Percentiles rank a stretch among this genome's conserved stretches.
phyloP scores from a whole-genome alignment of 1,284 basidiomycete species.

The Pyrrhoderma lamaoense region DNA sequence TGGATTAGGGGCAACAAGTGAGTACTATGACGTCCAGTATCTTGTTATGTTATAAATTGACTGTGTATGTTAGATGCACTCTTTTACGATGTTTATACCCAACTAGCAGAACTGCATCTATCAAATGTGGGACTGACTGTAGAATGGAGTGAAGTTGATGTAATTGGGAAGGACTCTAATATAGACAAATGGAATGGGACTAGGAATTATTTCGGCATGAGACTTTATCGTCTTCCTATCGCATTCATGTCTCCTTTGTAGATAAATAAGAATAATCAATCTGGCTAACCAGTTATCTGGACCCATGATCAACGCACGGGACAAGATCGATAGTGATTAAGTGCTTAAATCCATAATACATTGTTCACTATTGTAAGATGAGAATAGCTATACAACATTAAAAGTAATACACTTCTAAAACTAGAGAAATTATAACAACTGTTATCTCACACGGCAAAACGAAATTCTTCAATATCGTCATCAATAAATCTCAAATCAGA shows the following conservation, averaged over 20 bases:
- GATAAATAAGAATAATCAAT: no score
- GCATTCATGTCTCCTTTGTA: slow-evolving; percentile 1
- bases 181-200: slow-evolving; percentile 60
- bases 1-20: slow-evolving; percentile 92
- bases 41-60: background rate
- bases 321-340: no score
- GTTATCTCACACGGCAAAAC: slow-evolving; percentile 8
- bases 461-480: slow-evolving; percentile 5
- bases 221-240: slow-evolving; percentile 61
- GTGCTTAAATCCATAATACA: no score
- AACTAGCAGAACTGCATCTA: slow-evolving; percentile 81
- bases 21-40: slow-evolving; percentile 21
- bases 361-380: no score
- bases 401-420: no score
- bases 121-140: slow-evolving; percentile 71
- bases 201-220: slow-evolving; percentile 63
- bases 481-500: background rate
- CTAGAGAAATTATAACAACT: no score
- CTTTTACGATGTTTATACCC: slow-evolving; percentile 91
- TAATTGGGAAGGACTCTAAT: slow-evolving; percentile 37
- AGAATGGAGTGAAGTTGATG: slow-evolving; percentile 68
- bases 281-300: no score
- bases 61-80: slow-evolving; percentile 53
- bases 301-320: no score
- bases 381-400: no score